Percentiles rank a stretch among this genome's conserved stretches.
phyloP scores from a whole-genome alignment of 2,329 filamentous ascomycete species.

The Scytalidium lignicola region DNA sequence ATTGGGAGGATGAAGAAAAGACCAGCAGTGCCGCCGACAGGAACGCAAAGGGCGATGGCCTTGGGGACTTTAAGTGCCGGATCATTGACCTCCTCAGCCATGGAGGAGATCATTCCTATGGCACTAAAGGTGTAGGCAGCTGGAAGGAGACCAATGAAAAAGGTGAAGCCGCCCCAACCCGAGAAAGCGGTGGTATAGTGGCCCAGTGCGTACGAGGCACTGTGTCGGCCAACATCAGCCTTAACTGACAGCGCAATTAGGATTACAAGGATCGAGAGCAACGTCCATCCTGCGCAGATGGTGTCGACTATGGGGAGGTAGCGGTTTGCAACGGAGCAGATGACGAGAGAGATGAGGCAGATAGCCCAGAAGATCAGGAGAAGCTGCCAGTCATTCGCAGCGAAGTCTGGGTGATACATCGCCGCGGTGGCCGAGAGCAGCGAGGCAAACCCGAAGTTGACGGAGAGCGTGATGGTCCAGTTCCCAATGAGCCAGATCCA shows the following conservation, averaged over 20 bases:
- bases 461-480: conserved; percentile 77
- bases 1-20: conserved; percentile 48
- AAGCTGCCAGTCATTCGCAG: conserved; percentile 56
- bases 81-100: conserved; percentile 55
- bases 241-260: conserved; percentile 50
- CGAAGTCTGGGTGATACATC: conserved; percentile 50
- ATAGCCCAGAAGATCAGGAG: conserved; percentile 68
- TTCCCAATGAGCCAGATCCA: conserved; percentile 77
- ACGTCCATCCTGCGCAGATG: conserved; percentile 50
- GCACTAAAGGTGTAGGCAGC: conserved; percentile 54
- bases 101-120: conserved; percentile 57
- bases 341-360: conserved; percentile 57
- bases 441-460: conserved; percentile 66
- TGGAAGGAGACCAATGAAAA: conserved; percentile 58
- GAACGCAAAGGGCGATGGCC: conserved; percentile 42
- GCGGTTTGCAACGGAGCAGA: conserved; percentile 62
- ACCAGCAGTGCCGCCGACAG: conserved; percentile 42
- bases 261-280: conserved; percentile 50
- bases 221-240: conserved; percentile 48
- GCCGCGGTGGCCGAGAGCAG: conserved; percentile 46
- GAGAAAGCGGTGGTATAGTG: conserved; percentile 51
- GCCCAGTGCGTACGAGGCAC: conserved; percentile 45
- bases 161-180: conserved; percentile 55
- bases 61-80: conserved; percentile 43
- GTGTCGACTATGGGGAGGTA: conserved; percentile 61